Conservation (phyloP, 2,329 filamentous ascomycete genomes). For the Talaromyces pinophilus region DNA sequence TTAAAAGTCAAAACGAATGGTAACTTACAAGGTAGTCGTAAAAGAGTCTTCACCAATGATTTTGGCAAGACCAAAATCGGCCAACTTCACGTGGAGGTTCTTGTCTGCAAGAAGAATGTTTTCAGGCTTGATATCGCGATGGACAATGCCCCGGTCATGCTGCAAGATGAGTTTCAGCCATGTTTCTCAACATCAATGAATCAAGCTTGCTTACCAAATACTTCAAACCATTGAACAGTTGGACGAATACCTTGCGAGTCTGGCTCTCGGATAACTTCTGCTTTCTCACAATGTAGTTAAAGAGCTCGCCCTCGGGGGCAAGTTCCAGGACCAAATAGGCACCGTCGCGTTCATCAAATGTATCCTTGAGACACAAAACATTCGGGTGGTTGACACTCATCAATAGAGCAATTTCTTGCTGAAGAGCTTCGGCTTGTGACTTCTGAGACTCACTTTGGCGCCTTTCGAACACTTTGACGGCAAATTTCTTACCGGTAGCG, state of each 20-base stretch:
- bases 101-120: constrained; percentile 90
- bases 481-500: constrained; percentile 75
- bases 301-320: constrained; percentile 88
- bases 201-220: constrained; percentile 69
- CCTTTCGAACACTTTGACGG: constrained; percentile 94
- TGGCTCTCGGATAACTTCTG: constrained; percentile 83
- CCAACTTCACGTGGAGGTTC: constrained; percentile 82
- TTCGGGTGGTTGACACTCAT: constrained; percentile 98
- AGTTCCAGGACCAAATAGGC: constrained; percentile 91
- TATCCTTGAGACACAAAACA: constrained; percentile 89
- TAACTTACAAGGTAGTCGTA: constrained; percentile 79
- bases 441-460: constrained; percentile 77
- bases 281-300: constrained; percentile 92
- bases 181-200: neutral
- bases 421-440: constrained; percentile 79
- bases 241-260: constrained; percentile 81
- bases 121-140: constrained; percentile 96
- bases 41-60: constrained; percentile 99
- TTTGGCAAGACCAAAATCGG: constrained; percentile 95
- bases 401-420: constrained; percentile 93
- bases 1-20: neutral
- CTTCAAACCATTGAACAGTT: constrained; percentile 91
- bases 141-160: constrained; percentile 97
- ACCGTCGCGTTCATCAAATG: constrained; percentile 85
- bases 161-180: constrained; percentile 40